Evolutionary conservation across 2,329 filamentous ascomycete species (phyloP).

Genomic region (Pleurostoma richardsiae): DNA sequence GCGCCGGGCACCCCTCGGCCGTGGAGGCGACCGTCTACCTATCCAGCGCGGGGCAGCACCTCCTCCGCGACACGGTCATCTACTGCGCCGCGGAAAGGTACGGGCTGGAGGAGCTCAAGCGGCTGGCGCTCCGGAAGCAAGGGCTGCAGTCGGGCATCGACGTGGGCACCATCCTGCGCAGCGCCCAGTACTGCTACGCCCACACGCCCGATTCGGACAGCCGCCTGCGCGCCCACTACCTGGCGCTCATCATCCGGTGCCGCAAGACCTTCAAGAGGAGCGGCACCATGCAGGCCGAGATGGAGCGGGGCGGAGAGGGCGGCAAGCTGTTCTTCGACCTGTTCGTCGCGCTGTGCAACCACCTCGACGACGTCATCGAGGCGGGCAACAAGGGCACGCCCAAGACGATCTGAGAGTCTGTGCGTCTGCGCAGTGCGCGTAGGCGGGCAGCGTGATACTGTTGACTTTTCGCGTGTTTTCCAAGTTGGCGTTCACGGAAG

Average conservation of each 20-base stretch:
- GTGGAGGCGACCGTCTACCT: conserved; percentile 77
- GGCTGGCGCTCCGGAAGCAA: conserved; percentile 87
- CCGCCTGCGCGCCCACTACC: conserved; percentile 90
- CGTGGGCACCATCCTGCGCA: conserved; percentile 84
- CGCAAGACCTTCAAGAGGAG: conserved; percentile 97
- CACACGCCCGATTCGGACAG: conserved; percentile 92
- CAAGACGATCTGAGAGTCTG: conserved; percentile 45
- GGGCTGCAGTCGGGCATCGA: conserved; percentile 90
- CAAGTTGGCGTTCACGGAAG: neutral
- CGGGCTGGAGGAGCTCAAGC: conserved; percentile 88
- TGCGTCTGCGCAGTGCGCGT: conserved; percentile 6
- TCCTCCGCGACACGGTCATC: conserved; percentile 88
- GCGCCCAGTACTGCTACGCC: conserved; percentile 91
- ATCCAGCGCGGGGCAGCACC: conserved; percentile 64
- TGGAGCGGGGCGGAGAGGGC: conserved; percentile 74
- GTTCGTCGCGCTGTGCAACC: conserved; percentile 97
- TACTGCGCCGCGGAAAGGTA: conserved; percentile 92
- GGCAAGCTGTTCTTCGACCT: conserved; percentile 95
- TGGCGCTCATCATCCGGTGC: conserved; percentile 94
- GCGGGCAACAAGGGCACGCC: conserved; percentile 64
- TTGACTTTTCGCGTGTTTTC: conserved; percentile 12
- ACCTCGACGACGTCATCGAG: conserved; percentile 92
- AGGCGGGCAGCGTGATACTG: conserved; percentile 12
- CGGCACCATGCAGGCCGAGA: conserved; percentile 98
- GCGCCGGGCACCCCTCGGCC: conserved; percentile 46